phyloP scores from a whole-genome alignment of 495 filamentous ascomycete species.

The Neurospora sp. region DNA sequence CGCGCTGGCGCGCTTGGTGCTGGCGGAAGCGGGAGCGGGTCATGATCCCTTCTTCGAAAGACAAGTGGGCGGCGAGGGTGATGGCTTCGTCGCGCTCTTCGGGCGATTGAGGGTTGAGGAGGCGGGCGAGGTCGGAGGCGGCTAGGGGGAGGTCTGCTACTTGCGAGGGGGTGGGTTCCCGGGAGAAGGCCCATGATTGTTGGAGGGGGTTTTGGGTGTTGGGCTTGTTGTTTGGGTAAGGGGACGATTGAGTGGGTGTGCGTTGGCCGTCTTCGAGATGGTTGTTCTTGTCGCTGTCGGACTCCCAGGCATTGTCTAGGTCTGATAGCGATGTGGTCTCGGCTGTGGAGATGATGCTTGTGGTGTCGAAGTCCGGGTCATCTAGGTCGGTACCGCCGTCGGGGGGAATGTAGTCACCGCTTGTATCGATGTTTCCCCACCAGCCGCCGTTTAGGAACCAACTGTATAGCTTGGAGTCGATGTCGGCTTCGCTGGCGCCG shows the following conservation, averaged over 20 bases:
- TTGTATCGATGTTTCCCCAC: slow-evolving; percentile 72
- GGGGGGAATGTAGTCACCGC: slow-evolving; percentile 53
- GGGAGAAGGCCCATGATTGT: slow-evolving; percentile 20
- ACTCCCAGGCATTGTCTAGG: slow-evolving; percentile 44
- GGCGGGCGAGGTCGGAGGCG: slow-evolving; percentile 58
- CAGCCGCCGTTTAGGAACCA: slow-evolving; percentile 75
- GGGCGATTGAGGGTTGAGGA: slow-evolving; percentile 69
- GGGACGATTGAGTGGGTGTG: slow-evolving; percentile 56
- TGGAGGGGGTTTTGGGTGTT: neutral
- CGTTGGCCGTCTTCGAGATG: slow-evolving; percentile 46
- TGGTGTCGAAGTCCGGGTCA: slow-evolving; percentile 59
- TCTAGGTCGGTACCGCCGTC: slow-evolving; percentile 5
- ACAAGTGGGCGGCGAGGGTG: slow-evolving; percentile 71
- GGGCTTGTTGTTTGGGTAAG: slow-evolving; percentile 8
- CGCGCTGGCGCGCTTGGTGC: slow-evolving; percentile 52
- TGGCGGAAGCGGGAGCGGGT: slow-evolving; percentile 70
- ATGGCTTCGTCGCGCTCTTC: slow-evolving; percentile 74
- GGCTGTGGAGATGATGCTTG: slow-evolving; percentile 60
- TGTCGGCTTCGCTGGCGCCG: slow-evolving; percentile 46
- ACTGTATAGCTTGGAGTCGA: slow-evolving; percentile 63
- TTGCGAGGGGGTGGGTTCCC: slow-evolving; percentile 43
- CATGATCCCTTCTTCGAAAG: slow-evolving; percentile 49
- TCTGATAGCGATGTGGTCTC: slow-evolving; percentile 14
- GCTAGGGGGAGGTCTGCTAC: slow-evolving; percentile 54
- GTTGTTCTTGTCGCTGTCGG: slow-evolving; percentile 25